phyloP scores from a whole-genome alignment of 345 rosid species.

The Cardamine chenopodiifolia region DNA sequence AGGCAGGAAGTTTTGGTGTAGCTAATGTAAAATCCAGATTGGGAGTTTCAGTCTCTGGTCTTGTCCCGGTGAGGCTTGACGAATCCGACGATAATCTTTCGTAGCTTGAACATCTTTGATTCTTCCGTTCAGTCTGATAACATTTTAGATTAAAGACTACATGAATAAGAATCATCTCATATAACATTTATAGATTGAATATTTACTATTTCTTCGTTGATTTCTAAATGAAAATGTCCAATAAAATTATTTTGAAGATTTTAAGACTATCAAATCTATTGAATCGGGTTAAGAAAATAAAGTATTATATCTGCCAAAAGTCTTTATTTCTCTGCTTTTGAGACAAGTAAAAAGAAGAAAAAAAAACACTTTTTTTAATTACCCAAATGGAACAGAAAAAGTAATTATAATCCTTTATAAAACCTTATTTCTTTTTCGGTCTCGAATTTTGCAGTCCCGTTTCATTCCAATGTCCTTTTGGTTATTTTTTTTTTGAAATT shows the following conservation, averaged over 20 bases:
- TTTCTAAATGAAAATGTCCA: background rate
- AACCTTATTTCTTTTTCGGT: constrained; percentile 14
- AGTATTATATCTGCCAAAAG: constrained; percentile 10
- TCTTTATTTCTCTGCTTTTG: constrained; percentile 35
- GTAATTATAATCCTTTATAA: constrained; percentile 7
- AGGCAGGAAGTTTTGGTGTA: constrained; percentile 33
- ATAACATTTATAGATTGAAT: background rate
- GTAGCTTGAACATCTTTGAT: constrained; percentile 36
- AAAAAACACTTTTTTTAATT: background rate
- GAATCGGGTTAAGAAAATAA: background rate
- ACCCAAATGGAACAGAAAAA: constrained; percentile 27
- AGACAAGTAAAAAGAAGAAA: constrained; percentile 11
- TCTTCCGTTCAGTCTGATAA: constrained; percentile 22
- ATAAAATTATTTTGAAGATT: background rate
- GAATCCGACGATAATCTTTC: constrained; percentile 40
- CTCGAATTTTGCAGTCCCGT: constrained; percentile 22
- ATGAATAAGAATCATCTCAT: background rate
- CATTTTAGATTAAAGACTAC: background rate
- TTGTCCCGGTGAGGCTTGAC: constrained; percentile 40
- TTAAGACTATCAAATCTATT: background rate
- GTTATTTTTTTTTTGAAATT: constrained; percentile 1
- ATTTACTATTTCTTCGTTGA: background rate
- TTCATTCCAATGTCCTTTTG: constrained; percentile 22
- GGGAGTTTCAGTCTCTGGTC: constrained; percentile 34
- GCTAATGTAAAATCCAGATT: constrained; percentile 45